Percentiles rank a stretch among this genome's conserved stretches.
phyloP scores from a whole-genome alignment of 2,329 filamentous ascomycete species.

The Phaeosphaeria sp. region DNA sequence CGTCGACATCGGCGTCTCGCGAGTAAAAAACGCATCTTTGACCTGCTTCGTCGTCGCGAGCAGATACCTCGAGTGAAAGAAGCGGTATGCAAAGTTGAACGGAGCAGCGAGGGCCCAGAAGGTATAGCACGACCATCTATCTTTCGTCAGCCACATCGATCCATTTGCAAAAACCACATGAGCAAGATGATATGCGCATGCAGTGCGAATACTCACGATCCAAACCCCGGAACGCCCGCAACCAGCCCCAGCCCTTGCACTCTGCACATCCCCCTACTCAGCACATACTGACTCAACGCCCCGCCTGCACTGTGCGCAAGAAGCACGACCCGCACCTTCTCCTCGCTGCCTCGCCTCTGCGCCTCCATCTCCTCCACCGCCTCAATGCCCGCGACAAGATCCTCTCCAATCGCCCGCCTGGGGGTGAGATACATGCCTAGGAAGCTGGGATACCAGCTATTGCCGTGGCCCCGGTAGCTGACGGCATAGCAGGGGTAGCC shows the following conservation, averaged over 20 bases:
- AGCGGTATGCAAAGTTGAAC: conserved; percentile 50
- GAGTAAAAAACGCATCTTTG: conserved; percentile 59
- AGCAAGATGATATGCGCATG: neutral
- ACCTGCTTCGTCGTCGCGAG: conserved; percentile 59
- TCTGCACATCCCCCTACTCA: conserved; percentile 50
- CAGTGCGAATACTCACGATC: conserved; percentile 49
- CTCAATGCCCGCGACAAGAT: conserved; percentile 54
- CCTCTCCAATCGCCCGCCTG: conserved; percentile 51
- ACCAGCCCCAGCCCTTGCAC: conserved; percentile 57
- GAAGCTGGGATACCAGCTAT: conserved; percentile 60
- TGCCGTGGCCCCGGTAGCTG: conserved; percentile 61
- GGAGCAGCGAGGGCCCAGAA: conserved; percentile 33
- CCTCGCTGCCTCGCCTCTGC: conserved; percentile 13
- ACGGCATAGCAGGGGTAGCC: conserved; percentile 61
- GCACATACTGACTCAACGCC: conserved; percentile 57
- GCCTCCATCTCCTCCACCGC: conserved; percentile 43
- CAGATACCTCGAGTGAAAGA: conserved; percentile 59
- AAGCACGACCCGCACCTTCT: conserved; percentile 50
- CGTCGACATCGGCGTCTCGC: conserved; percentile 48
- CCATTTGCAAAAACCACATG: neutral
- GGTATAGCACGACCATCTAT: conserved; percentile 28
- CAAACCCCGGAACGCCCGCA: conserved; percentile 58
- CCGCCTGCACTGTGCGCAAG: conserved; percentile 62
- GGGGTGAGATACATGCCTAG: conserved; percentile 56
- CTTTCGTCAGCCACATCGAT: conserved; percentile 19